These are phyloP conservation scores for Cucurbita moschata DNA, from an alignment of 306 rosid genomes.

Conservation along the genomic window DNA sequence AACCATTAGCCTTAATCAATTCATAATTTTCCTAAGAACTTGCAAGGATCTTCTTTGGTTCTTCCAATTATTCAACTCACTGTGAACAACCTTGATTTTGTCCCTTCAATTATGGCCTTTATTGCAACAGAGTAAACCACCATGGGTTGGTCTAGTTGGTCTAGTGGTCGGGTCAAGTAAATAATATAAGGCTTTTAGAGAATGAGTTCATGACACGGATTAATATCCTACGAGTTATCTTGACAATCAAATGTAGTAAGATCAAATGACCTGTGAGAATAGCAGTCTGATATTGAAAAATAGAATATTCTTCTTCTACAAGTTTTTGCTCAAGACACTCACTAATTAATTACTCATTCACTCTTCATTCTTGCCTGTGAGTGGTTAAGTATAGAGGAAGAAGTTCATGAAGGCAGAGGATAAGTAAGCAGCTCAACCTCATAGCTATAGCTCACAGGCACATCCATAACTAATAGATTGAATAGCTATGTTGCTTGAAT, in stretches of 20 bases:
- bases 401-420: not conserved
- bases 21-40: not conserved
- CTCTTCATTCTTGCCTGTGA: not conserved
- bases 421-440: not conserved
- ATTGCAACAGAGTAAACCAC: too few relatives aligned
- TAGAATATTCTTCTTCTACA: too few relatives aligned
- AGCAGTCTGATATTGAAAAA: too few relatives aligned
- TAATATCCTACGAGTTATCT: too few relatives aligned
- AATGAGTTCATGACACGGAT: too few relatives aligned
- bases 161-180: too few relatives aligned
- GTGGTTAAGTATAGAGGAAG: not conserved
- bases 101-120: not conserved
- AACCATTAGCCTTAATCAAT: not conserved
- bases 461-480: not conserved
- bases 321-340: too few relatives aligned
- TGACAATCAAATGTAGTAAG: too few relatives aligned
- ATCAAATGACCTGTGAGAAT: too few relatives aligned
- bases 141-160: too few relatives aligned
- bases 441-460: not conserved
- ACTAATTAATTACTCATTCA: not conserved
- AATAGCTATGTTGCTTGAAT: not conserved
- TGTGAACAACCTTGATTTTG: not conserved
- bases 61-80: not conserved
- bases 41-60: not conserved
- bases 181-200: too few relatives aligned